Evolutionary conservation across 2,329 filamentous ascomycete species (phyloP).

Genomic region (Clathrospora elynae): DNA sequence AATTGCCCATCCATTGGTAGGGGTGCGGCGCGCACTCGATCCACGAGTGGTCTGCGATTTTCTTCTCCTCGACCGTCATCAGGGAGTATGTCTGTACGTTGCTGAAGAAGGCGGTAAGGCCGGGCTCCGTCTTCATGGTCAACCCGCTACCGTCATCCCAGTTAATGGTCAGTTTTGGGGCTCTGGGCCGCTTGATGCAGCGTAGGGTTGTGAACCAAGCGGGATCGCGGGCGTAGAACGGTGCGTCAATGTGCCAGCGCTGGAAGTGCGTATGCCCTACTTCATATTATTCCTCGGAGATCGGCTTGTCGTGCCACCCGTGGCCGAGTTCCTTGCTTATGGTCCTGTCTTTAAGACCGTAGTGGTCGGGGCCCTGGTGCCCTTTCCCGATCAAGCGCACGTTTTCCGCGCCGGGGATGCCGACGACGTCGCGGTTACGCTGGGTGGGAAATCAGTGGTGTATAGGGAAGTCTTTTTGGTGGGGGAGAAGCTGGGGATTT

Average conservation of each 20-base stretch:
- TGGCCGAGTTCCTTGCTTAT: constrained; percentile 39
- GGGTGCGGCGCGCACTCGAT: constrained; percentile 55
- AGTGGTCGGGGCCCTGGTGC: constrained; percentile 54
- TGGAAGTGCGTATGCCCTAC: constrained; percentile 54
- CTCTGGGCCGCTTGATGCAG: constrained; percentile 47
- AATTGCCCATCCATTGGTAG: constrained; percentile 47
- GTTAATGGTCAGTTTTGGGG: constrained; percentile 46
- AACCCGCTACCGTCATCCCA: constrained; percentile 54
- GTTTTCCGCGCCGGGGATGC: constrained; percentile 54
- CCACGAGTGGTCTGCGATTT: constrained; percentile 52
- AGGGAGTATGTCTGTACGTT: constrained; percentile 51
- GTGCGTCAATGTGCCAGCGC: constrained; percentile 57
- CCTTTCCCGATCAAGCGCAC: constrained; percentile 55
- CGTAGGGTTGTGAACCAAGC: constrained; percentile 53
- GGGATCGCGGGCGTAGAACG: constrained; percentile 51
- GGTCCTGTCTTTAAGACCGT: constrained; percentile 50
- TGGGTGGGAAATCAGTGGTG: too few relatives aligned
- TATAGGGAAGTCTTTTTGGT: too few relatives aligned
- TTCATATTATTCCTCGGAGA: constrained; percentile 55
- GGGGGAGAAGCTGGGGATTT: too few relatives aligned
- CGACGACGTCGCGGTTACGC: too few relatives aligned
- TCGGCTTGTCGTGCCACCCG: constrained; percentile 47
- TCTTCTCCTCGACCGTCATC: constrained; percentile 51
- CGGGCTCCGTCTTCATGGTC: constrained; percentile 52
- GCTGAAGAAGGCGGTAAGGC: constrained; percentile 54